These are phyloP conservation scores for Populus tremula DNA, from an alignment of 345 rosid species.

Conservation along the genomic window DNA sequence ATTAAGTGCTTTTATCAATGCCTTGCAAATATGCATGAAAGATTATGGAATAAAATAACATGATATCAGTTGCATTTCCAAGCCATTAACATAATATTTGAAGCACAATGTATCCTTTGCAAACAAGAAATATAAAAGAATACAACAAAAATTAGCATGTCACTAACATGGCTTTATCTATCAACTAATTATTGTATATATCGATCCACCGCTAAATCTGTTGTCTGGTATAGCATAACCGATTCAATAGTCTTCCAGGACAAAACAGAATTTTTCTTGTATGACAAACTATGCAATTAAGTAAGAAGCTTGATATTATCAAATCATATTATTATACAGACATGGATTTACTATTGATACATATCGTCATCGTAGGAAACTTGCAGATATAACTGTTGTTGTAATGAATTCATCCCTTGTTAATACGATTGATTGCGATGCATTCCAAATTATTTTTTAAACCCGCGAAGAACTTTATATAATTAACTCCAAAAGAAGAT, in stretches of 20 bases:
- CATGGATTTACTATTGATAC: not conserved
- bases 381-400: not conserved
- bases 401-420: conserved; percentile 7
- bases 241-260: not conserved
- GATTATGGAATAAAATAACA: conserved; percentile 4
- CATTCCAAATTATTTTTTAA: conserved; percentile 1
- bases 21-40: conserved; percentile 18
- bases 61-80: not conserved
- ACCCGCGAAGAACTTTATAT: too few species aligned
- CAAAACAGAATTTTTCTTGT: conserved; percentile 14
- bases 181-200: not conserved
- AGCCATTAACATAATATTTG: not conserved
- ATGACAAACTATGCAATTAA: conserved; percentile 20
- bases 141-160: not conserved
- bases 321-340: conserved; percentile 1
- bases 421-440: conserved; percentile 12
- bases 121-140: conserved; percentile 5
- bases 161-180: not conserved
- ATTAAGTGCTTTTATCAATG: not conserved
- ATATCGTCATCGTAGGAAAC: not conserved
- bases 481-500: conserved; percentile 10
- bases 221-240: not conserved
- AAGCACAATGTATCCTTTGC: not conserved
- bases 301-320: conserved; percentile 13
- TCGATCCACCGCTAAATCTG: not conserved